Evolutionary conservation across 176 grass and related monocot genomes (phyloP).

Genomic region (Oryza officinalis): DNA sequence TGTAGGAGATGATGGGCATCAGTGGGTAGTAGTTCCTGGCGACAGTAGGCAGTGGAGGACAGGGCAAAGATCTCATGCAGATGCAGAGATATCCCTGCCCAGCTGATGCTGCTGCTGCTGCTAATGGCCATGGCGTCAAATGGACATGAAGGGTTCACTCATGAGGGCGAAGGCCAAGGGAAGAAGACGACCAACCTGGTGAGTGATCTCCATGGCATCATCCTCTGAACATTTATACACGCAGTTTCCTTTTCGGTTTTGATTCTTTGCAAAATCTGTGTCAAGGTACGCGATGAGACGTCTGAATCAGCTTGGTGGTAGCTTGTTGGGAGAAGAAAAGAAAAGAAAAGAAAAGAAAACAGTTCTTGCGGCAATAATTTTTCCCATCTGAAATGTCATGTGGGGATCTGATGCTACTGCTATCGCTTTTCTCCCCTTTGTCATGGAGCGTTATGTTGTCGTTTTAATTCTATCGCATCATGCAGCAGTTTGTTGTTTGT

Average conservation of each 20-base stretch:
- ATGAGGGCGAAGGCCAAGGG: background rate
- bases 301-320: background rate
- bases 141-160: background rate
- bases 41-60: background rate
- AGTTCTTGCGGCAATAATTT: background rate
- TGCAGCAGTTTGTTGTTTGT: no score
- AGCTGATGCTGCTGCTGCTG: background rate
- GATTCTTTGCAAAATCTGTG: background rate
- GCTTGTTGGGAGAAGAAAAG: background rate
- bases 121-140: constrained; percentile 7
- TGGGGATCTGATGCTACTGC: background rate
- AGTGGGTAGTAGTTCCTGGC: background rate
- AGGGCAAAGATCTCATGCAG: constrained; percentile 8
- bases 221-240: background rate
- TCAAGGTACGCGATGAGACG: background rate
- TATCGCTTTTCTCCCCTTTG: background rate
- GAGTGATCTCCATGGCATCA: background rate
- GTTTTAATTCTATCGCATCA: no score
- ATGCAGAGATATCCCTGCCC: background rate
- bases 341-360: background rate
- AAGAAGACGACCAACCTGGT: background rate
- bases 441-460: background rate
- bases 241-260: background rate
- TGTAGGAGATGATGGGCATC: background rate
- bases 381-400: background rate